Evolutionary conservation across 805 yeast genomes (phyloP).

Genomic region (Ogataea glucozyma): DNA sequence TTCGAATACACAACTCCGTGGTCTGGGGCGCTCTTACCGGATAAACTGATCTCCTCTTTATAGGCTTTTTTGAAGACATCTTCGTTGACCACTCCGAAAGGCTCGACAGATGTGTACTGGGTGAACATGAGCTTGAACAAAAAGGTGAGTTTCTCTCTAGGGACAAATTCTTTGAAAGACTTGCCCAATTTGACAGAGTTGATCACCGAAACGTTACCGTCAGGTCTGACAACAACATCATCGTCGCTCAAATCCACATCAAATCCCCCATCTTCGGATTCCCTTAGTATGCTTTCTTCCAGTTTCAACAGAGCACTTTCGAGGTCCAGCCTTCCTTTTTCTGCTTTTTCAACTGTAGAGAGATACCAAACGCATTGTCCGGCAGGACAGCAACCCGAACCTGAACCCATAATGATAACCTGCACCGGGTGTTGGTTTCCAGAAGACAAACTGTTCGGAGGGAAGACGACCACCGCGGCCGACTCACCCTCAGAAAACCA

Average conservation of each 20-base stretch:
- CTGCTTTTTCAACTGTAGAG: constrained; percentile 71
- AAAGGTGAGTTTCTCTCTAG: constrained; percentile 67
- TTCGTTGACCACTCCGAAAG: constrained; percentile 52
- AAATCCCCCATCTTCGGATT: constrained; percentile 60
- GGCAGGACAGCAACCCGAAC: constrained; percentile 82
- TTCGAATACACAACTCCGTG: constrained; percentile 48
- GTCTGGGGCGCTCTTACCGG: constrained; percentile 43
- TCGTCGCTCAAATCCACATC: constrained; percentile 54
- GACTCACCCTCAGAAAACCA: constrained; percentile 89
- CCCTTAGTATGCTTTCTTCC: constrained; percentile 80
- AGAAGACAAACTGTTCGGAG: constrained; percentile 73
- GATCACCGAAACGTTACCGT: constrained; percentile 63
- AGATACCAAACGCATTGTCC: constrained; percentile 91
- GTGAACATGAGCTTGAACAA: constrained; percentile 62
- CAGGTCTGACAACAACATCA: constrained; percentile 52
- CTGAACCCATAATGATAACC: constrained; percentile 83
- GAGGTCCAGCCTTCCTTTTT: constrained; percentile 71
- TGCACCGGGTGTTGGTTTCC: constrained; percentile 76
- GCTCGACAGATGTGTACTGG: constrained; percentile 57
- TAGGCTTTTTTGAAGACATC: constrained; percentile 39
- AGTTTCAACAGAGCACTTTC: constrained; percentile 78
- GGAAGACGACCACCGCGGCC: constrained; percentile 88
- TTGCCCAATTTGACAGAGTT: constrained; percentile 86
- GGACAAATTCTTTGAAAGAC: constrained; percentile 80
- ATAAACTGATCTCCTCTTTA: constrained; percentile 10